Evolutionary conservation across 768 basidiomycete genomes (phyloP), one percentile per base, ranked within the genome.

Genomic region (Suillus hirtellus): DNA sequence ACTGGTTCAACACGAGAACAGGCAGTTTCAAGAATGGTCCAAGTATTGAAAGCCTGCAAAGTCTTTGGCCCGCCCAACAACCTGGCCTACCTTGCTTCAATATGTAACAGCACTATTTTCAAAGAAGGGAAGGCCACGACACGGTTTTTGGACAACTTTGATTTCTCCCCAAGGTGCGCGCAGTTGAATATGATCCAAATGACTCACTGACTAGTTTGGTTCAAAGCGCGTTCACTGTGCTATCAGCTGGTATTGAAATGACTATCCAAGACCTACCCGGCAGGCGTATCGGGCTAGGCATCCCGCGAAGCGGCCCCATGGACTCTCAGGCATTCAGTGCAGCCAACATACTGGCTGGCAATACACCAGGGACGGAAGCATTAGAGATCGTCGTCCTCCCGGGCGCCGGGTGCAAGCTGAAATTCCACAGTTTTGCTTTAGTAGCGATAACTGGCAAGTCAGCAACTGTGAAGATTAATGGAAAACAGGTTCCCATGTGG

Each of bases 291-390:
- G 83, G 85, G 1, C 73, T 82, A 38, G 89, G 89, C 2, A 80
- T 89, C 3, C 89, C 89, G 0, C 79, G 75, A 15, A 83, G 84
- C 63, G 89, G 89, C 0, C 85, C 88, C 0, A 86, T 88, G 84
- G 89, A 91, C 67, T 63, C 77, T 11, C 69, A 84, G 11, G 84
- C 88, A 0, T 85, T 86, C 71, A 72, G 79, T 31, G 75, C 79
- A 0, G 89, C 83, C 10, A 89, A 90, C 67, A 65, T 84, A 42
- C 75, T 91, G 15, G 86, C 81, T 5, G 84, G 84, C 4, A 91
- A 90, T 69, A 62, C 72, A 0, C 66, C 70, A 2, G 78, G 70
- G 10, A 82, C 73, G 0, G 89, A 89, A 69, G 84, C 77, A 0
- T 66, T 91, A 7, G 89, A 91, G 69, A 75, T 85, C 9, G 68